phyloP scores from a whole-genome alignment of 306 rosid species.

The Myrica gale region DNA sequence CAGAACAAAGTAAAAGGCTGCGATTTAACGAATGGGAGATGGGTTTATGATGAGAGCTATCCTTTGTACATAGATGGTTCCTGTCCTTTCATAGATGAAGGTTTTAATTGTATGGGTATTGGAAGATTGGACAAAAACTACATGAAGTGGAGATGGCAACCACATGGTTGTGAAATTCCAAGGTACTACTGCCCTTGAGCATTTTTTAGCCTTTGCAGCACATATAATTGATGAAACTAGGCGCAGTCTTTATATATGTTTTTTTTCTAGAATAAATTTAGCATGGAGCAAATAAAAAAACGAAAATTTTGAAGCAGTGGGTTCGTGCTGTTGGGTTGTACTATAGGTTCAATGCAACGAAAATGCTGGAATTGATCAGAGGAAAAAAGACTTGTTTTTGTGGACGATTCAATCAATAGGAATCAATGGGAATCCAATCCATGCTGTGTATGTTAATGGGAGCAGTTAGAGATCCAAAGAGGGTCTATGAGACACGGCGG shows the following conservation, averaged over 20 bases:
- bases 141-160: slow-evolving; percentile 86
- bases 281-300: slow-evolving; percentile 3
- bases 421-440: slow-evolving; percentile 98
- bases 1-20: slow-evolving; percentile 43
- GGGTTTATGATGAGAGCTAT: slow-evolving; percentile 79
- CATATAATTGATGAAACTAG: slow-evolving; percentile 6
- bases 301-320: slow-evolving; percentile 18
- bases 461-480: slow-evolving; percentile 68
- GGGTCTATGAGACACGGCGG: slow-evolving; percentile 79
- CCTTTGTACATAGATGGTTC: slow-evolving; percentile 62
- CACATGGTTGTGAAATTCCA: slow-evolving; percentile 59
- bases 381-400: slow-evolving; percentile 94
- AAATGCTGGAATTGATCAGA: slow-evolving; percentile 78
- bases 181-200: slow-evolving; percentile 43
- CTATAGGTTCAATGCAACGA: slow-evolving; percentile 79
- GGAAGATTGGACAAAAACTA: slow-evolving; percentile 76
- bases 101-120: slow-evolving; percentile 78
- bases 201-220: slow-evolving; percentile 12
- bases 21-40: slow-evolving; percentile 67
- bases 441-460: slow-evolving; percentile 77
- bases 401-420: slow-evolving; percentile 91
- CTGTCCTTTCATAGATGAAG: slow-evolving; percentile 89
- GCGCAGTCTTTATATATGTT: slow-evolving; percentile 4
- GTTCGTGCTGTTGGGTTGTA: slow-evolving; percentile 20
- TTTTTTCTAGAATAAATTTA: slow-evolving; percentile 1